Base-by-base conservation (phyloP, 2,329 filamentous ascomycete genomes). In the Colletotrichum sansevieriae region DNA sequence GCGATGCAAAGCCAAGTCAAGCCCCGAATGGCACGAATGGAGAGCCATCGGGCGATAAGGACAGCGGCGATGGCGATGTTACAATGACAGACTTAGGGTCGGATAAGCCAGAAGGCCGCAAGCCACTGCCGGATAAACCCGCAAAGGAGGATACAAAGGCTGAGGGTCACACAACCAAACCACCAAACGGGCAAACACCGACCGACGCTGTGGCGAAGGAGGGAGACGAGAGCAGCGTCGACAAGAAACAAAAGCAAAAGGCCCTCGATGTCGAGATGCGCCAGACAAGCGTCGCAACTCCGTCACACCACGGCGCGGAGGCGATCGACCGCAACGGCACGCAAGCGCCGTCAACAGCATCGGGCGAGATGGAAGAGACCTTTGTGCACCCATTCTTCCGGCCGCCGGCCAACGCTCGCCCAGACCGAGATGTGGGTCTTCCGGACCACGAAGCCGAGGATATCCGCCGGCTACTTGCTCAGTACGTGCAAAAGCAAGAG, bases 401-500 rank as follows among this genome's bases (percentile, higher is more conserved):
- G 49, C 87, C 91, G 41, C 91, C 93, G 0, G 76, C 81, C 29
- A 82, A 87, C 37, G 87, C 88, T 25, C 84, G 86, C 62, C 86
- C 90, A 2, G 91, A 95, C 76, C 85, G 90, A 63, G 89, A 94
- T 75, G 82, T 92, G 44, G 91, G 91, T 2, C 85, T 97, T 3
- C 92, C 92, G 0, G 84, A 89, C 18, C 80, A 83, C 29, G 93
- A 96, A 79, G 93, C 93, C 1, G 92, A 95, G 72, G 92, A 96
- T 68, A 90, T 93, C 49, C 89, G 93, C 67, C 87, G 91, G 65
- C 80, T 94, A 18, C 83, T 96, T 56, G 87, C 93, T 72, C 82
- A 93, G 11, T 95, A 93, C 76, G 89, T 95, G 29, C 93, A 95
- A 75, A 95, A 95, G 78, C 93, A 96, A 76, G 93, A 96, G 74